These are phyloP conservation scores for Mucor saturninus DNA, from an alignment of 371 early-diverging fungal species.

Conservation along the genomic window DNA sequence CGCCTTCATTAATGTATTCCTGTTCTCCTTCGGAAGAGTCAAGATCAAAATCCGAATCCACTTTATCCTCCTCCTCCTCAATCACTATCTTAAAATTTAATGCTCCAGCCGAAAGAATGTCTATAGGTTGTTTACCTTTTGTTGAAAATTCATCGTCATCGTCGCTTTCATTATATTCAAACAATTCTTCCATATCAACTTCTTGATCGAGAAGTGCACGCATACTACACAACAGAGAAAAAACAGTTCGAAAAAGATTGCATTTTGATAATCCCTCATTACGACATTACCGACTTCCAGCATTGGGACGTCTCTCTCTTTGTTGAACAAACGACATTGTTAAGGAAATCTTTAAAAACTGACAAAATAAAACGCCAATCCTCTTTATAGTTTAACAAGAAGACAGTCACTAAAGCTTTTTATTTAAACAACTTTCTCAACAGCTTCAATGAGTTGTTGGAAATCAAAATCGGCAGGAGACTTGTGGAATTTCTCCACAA, in stretches of 20 bases:
- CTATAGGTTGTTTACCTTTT: constrained; percentile 29
- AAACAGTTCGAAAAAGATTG: neutral
- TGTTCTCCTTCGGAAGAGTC: constrained; percentile 66
- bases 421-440: constrained; percentile 58
- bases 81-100: constrained; percentile 8
- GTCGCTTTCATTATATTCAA: constrained; percentile 58
- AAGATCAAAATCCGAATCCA: constrained; percentile 68
- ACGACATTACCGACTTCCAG: constrained; percentile 61
- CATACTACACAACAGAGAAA: constrained; percentile 45
- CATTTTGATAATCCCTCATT: too few relatives aligned
- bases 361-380: neutral
- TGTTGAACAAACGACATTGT: constrained; percentile 55
- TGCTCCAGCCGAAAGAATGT: neutral
- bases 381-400: neutral
- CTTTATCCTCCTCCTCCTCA: constrained; percentile 56
- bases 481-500: constrained; percentile 83
- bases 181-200: constrained; percentile 65
- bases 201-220: constrained; percentile 60
- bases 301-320: constrained; percentile 61
- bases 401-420: neutral
- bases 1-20: constrained; percentile 57
- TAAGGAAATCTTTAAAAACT: neutral
- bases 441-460: constrained; percentile 69
- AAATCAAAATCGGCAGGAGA: constrained; percentile 79
- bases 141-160: constrained; percentile 62